Conservation (phyloP, 2,329 filamentous ascomycete species). For the Neofusicoccum laricinum region DNA sequence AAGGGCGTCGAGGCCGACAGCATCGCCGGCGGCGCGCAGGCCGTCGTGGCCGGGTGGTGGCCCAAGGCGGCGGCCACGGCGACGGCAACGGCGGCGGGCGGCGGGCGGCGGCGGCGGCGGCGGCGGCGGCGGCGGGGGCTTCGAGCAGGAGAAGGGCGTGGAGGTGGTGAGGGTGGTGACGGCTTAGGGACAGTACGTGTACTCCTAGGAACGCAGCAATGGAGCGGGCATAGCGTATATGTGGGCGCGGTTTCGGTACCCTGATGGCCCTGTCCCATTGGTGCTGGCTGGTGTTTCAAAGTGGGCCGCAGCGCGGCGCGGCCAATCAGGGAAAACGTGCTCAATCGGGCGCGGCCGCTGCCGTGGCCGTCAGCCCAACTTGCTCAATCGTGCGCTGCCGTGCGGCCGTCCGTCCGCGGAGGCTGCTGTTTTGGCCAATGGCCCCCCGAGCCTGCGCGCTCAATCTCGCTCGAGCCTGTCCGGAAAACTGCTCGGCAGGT, state of each 20-base stretch:
- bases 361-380: background rate
- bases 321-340: slow-evolving; percentile 6
- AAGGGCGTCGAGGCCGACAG: slow-evolving; percentile 34
- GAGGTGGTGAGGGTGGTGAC: background rate
- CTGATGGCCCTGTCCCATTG: background rate
- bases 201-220: background rate
- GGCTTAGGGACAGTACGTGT: background rate
- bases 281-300: no score
- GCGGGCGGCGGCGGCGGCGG: background rate
- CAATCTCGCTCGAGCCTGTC: background rate
- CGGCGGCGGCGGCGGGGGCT: background rate
- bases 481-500: background rate
- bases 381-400: background rate
- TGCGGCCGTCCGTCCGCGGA: background rate
- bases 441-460: background rate
- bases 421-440: background rate
- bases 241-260: background rate
- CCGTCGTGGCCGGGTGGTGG: background rate
- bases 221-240: background rate
- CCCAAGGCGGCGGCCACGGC: background rate
- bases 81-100: background rate
- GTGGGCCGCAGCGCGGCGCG: no score
- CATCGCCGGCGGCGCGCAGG: slow-evolving; percentile 16
- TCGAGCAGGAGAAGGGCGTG: background rate
- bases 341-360: background rate